phyloP scores from a whole-genome alignment of 306 rosid genomes.

The Ormosia semicastrata region DNA sequence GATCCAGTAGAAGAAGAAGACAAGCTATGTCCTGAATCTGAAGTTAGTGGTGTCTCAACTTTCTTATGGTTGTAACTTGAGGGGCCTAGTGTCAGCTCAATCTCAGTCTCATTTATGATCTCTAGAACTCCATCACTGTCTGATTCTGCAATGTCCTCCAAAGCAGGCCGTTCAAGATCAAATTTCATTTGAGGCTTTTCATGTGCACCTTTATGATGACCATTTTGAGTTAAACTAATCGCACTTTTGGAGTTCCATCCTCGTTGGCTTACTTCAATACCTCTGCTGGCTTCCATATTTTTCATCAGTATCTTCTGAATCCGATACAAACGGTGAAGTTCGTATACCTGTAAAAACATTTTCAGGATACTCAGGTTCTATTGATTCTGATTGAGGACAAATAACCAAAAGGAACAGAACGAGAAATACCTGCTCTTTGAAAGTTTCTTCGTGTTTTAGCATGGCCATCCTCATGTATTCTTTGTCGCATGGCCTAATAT shows the following conservation, averaged over 20 bases:
- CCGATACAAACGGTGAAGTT: constrained; percentile 77
- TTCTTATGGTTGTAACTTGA: constrained; percentile 52
- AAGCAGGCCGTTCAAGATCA: constrained; percentile 55
- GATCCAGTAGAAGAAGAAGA: constrained; percentile 75
- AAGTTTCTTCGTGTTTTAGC: constrained; percentile 75
- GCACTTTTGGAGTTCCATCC: constrained; percentile 43
- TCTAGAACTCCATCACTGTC: constrained; percentile 35
- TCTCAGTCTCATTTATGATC: constrained; percentile 62
- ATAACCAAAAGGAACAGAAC: neutral
- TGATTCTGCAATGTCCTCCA: constrained; percentile 37
- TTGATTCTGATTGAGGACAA: neutral
- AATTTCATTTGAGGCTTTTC: constrained; percentile 30
- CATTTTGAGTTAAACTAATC: constrained; percentile 35
- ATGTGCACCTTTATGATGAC: constrained; percentile 20
- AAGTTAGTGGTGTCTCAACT: constrained; percentile 43
- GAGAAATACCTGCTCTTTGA: constrained; percentile 71
- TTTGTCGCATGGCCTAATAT: constrained; percentile 53
- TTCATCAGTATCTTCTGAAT: constrained; percentile 77
- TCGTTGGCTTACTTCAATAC: constrained; percentile 32
- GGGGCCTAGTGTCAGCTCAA: constrained; percentile 79
- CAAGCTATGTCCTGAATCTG: constrained; percentile 62
- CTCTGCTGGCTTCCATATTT: constrained; percentile 40
- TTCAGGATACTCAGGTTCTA: neutral
- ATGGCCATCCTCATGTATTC: constrained; percentile 79
- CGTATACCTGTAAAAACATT: constrained; percentile 51